These are phyloP conservation scores for Claviceps pazoutovae DNA, from an alignment of 2,329 filamentous ascomycete genomes.

Conservation along the genomic window DNA sequence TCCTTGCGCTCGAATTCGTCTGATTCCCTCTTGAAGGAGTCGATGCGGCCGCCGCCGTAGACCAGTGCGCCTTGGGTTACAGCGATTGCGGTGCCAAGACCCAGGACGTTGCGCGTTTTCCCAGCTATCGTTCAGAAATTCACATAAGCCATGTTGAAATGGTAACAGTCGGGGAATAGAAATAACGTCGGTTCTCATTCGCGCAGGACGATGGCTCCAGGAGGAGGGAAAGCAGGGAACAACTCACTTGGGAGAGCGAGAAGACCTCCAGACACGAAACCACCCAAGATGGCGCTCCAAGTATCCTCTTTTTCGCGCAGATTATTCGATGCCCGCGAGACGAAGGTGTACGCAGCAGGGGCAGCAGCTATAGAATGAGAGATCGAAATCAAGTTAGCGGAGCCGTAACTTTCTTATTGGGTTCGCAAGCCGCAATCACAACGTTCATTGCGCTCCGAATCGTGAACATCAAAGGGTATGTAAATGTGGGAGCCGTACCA, in stretches of 20 bases:
- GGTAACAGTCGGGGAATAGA: not conserved
- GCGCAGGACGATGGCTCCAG: too few species aligned
- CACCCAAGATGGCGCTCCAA: slow-evolving; percentile 60
- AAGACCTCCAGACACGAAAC: slow-evolving; percentile 60
- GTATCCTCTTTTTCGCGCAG: slow-evolving; percentile 71
- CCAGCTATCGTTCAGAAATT: slow-evolving; percentile 13
- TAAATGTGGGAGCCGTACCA: slow-evolving; percentile 14
- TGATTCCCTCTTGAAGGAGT: slow-evolving; percentile 39
- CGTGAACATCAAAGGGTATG: not conserved
- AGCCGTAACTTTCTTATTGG: too few species aligned
- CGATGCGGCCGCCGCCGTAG: slow-evolving; percentile 50
- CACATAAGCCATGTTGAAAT: not conserved
- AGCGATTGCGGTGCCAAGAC: slow-evolving; percentile 46
- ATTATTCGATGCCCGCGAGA: slow-evolving; percentile 64
- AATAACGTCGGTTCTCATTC: not conserved
- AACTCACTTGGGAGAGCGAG: slow-evolving; percentile 58
- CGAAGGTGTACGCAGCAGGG: slow-evolving; percentile 67
- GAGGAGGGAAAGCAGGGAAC: not conserved
- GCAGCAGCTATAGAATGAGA: slow-evolving; percentile 30
- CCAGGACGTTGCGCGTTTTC: slow-evolving; percentile 56
- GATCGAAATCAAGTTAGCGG: not conserved
- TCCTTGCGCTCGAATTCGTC: slow-evolving; percentile 67
- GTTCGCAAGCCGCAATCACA: not conserved
- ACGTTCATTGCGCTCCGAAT: not conserved
- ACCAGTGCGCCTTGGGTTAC: slow-evolving; percentile 49